A percentile compares a stretch with the other conserved stretches of the same genome.
phyloP scores from a whole-genome alignment of 306 rosid genomes.

The Mucuna pruriens region DNA sequence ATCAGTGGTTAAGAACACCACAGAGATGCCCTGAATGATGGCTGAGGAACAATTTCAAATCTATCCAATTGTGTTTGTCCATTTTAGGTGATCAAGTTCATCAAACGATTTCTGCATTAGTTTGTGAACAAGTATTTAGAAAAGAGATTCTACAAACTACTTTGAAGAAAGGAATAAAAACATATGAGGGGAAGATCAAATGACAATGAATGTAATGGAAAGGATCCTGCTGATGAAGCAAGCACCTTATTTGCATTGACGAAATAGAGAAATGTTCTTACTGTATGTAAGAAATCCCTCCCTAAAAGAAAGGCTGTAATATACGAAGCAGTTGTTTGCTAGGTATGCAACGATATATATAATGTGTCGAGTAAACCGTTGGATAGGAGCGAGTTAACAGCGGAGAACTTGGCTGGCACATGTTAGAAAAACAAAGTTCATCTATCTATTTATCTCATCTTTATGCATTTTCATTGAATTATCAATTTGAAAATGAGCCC shows the following conservation, averaged over 20 bases:
- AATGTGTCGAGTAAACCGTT: background rate
- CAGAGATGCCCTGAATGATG: background rate
- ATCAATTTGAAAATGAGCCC: background rate
- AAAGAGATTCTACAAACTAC: background rate
- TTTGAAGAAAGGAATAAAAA: background rate
- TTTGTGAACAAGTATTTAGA: background rate
- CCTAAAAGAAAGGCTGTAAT: background rate
- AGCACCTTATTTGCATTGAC: background rate
- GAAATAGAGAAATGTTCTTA: background rate
- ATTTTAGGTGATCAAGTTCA: background rate
- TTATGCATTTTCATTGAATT: background rate
- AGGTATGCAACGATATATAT: background rate
- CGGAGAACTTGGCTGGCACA: background rate
- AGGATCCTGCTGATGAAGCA: background rate
- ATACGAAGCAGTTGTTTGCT: background rate
- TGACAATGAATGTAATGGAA: conserved; percentile 4
- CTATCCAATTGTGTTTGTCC: background rate
- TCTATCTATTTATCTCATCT: background rate
- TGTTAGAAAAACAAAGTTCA: background rate
- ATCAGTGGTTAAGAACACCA: no score
- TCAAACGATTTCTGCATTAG: background rate
- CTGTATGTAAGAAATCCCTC: background rate
- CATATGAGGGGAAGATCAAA: background rate
- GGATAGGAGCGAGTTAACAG: background rate
- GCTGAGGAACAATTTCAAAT: background rate